These are phyloP conservation scores for Mesembryanthemum crystallinum DNA, from an alignment of 148 eudicot genomes.

Conservation along the genomic window DNA sequence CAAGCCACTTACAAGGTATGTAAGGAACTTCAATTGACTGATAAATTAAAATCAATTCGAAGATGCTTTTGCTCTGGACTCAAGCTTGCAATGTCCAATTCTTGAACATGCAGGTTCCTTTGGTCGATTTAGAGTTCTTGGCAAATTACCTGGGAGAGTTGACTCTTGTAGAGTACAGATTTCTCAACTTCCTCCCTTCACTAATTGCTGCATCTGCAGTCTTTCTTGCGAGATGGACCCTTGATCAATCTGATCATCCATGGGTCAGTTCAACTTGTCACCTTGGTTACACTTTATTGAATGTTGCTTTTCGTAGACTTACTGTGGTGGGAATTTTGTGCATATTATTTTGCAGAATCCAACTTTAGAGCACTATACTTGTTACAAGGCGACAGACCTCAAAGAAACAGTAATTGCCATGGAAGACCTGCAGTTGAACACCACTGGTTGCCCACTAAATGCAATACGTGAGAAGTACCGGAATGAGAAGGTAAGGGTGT, in stretches of 20 bases:
- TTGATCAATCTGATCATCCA: constrained; percentile 69
- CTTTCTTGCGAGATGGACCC: constrained; percentile 84
- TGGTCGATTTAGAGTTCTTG: constrained; percentile 65
- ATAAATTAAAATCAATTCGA: background rate
- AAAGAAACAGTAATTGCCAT: constrained; percentile 52
- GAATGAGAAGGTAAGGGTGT: constrained; percentile 57
- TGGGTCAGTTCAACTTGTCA: constrained; percentile 46
- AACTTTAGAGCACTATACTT: constrained; percentile 75
- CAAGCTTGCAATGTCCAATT: background rate
- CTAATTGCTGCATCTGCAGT: constrained; percentile 85
- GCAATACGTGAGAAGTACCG: constrained; percentile 77
- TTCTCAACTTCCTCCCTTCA: constrained; percentile 75
- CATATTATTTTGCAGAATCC: constrained; percentile 57
- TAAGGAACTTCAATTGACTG: background rate
- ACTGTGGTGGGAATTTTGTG: constrained; percentile 2
- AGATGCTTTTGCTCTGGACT: background rate
- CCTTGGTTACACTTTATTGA: background rate
- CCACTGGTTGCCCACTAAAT: constrained; percentile 38
- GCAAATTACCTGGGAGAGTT: constrained; percentile 89
- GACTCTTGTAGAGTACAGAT: constrained; percentile 72
- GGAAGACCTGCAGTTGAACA: constrained; percentile 64
- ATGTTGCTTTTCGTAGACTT: background rate
- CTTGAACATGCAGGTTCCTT: constrained; percentile 42
- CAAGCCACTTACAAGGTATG: constrained; percentile 37
- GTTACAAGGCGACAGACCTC: constrained; percentile 50